Base-by-base conservation (phyloP, 441 rosid species). In the Eutrema salsugineum region DNA sequence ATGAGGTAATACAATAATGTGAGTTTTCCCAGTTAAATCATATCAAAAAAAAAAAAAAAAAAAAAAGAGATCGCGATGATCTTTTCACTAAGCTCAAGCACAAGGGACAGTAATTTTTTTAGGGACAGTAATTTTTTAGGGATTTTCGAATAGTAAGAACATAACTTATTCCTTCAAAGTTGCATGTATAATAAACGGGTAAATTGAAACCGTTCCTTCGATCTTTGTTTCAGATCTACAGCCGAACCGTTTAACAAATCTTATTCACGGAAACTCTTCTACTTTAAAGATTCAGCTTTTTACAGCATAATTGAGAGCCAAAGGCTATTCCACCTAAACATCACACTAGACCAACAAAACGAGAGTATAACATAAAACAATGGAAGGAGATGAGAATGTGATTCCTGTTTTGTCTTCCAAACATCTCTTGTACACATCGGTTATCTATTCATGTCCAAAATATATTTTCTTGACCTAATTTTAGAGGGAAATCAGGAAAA, bases 371-470 rank as follows among this genome's bases (percentile, higher is more conserved):
- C 60, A 59, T 19, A 32, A 17, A 60, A 60, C 47, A 60, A 61
- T 53, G 56, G 63, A 66, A 48, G 68, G 35, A 66, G 66, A 66
- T 59, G 12, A 40, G 70, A 9, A 27, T 17, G 33, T 11, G 22
- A 51, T 53, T 28, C 42, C 40, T 63, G 62, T 32, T 50, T 35
- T 40, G 36, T 66, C 50, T 73, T 38, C 11, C 20, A 55, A 47
- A 57, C 40, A 65, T 72, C 56, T 22, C 28, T 62, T 61, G 17
- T 63, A 67, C 63, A 67, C 47, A 67, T 39, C 44, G 9, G 9
- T 59, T 66, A 32, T 36, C 73, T 75, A 53, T 53, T 61, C 51
- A 49, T 58, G 47, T 58, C 67, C 78, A 66, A 50, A 19, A 28
- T 30, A 39, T 47, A 4, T 40, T 59, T 66, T 27, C 56, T 44